Conservation (phyloP, 176 grass and related monocot genomes). For the Themeda triandra region DNA sequence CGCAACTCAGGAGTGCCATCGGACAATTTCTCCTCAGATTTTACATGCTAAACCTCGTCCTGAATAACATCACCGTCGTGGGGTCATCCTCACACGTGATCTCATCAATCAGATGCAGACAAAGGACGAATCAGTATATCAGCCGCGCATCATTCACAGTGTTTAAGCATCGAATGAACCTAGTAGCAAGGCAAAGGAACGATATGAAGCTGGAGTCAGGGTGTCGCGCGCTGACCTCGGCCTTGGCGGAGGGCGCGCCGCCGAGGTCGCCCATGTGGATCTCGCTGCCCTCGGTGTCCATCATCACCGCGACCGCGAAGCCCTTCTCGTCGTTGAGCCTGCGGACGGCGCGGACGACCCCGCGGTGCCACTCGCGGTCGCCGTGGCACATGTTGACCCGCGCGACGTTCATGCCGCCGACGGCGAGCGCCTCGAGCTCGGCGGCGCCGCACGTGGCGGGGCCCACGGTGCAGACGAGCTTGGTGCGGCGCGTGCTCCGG, state of each 20-base stretch:
- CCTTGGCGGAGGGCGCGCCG: slow-evolving; percentile 69
- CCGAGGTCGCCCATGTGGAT: slow-evolving; percentile 99
- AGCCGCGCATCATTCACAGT: not conserved
- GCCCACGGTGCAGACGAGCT: slow-evolving; percentile 92
- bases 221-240: slow-evolving; percentile 48
- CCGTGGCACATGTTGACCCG: slow-evolving; percentile 99
- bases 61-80: not conserved
- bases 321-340: slow-evolving; percentile 96
- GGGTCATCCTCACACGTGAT: too few relatives aligned
- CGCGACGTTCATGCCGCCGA: slow-evolving; percentile 91
- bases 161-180: not conserved
- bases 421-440: slow-evolving; percentile 88
- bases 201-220: not conserved
- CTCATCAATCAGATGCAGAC: not conserved
- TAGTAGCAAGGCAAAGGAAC: not conserved
- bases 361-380: slow-evolving; percentile 75
- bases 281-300: slow-evolving; percentile 98
- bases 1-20: not conserved
- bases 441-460: slow-evolving; percentile 66
- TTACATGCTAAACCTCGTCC: not conserved
- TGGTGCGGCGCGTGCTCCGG: slow-evolving; percentile 95
- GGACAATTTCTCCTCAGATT: not conserved
- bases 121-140: not conserved
- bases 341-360: slow-evolving; percentile 68
- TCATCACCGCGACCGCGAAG: slow-evolving; percentile 85